Evolutionary conservation across 176 grass and related monocot genomes (phyloP).

Genomic region (Pontederia paniculata): DNA sequence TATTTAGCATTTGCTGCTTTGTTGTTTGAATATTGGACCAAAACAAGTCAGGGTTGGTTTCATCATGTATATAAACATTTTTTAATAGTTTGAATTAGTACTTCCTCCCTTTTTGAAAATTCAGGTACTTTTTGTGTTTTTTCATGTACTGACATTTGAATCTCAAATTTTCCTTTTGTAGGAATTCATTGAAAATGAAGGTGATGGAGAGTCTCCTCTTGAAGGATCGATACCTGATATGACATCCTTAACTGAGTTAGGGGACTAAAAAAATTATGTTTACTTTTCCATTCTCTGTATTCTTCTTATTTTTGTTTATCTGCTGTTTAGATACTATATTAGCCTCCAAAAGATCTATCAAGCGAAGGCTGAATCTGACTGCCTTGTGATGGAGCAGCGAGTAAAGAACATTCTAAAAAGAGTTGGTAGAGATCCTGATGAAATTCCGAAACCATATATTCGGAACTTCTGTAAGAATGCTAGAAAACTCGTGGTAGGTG

Average conservation of each 20-base stretch:
- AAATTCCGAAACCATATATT: conserved; percentile 69
- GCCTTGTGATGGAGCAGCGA: conserved; percentile 40
- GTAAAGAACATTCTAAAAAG: conserved; percentile 65
- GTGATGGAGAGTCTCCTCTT: conserved; percentile 74
- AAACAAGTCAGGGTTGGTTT: no score
- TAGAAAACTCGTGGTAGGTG: conserved; percentile 73
- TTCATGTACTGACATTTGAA: not conserved
- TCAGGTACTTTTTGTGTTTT: not conserved
- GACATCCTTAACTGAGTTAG: conserved; percentile 92
- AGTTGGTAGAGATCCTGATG: conserved; percentile 63
- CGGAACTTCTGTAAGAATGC: conserved; percentile 89
- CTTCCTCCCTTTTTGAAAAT: not conserved
- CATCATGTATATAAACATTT: no score
- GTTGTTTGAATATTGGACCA: no score
- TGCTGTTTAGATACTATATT: conserved; percentile 61
- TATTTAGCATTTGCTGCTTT: no score
- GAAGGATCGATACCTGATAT: conserved; percentile 97
- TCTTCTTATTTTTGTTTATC: conserved; percentile 14
- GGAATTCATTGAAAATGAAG: conserved; percentile 83
- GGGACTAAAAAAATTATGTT: conserved; percentile 8
- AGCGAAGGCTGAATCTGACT: conserved; percentile 79
- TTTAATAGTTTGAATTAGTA: no score
- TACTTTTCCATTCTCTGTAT: conserved; percentile 4
- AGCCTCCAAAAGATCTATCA: conserved; percentile 94
- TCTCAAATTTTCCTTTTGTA: conserved; percentile 21